These are phyloP conservation scores for Mycena pura DNA, from an alignment of 768 basidiomycete species.

Conservation along the genomic window DNA sequence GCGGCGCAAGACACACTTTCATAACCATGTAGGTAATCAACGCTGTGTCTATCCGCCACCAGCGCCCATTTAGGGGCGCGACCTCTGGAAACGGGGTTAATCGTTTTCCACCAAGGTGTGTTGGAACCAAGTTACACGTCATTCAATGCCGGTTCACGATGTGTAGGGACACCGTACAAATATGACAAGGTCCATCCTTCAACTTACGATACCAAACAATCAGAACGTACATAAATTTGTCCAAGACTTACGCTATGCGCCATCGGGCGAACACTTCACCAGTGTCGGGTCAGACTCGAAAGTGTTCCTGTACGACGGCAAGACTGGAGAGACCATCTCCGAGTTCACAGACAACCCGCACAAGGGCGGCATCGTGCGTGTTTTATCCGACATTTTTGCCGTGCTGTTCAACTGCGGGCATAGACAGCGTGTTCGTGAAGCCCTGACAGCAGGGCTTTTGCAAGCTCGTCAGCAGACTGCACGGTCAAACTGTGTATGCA, in stretches of 20 bases:
- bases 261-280: constrained; percentile 82
- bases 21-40: constrained; percentile 68
- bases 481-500: constrained; percentile 85
- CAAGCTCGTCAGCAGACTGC: constrained; percentile 87
- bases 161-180: constrained; percentile 88
- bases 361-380: constrained; percentile 76
- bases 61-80: constrained; percentile 89
- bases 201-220: constrained; percentile 59
- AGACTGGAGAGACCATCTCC: constrained; percentile 77
- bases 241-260: constrained; percentile 86
- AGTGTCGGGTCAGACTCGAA: constrained; percentile 91
- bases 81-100: constrained; percentile 84
- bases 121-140: neutral
- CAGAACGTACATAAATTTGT: constrained; percentile 92
- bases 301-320: constrained; percentile 90
- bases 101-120: constrained; percentile 83
- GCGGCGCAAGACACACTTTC: neutral
- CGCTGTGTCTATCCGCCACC: constrained; percentile 85
- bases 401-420: neutral
- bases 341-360: constrained; percentile 76
- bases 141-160: neutral
- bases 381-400: neutral
- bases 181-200: constrained; percentile 75
- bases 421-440: constrained; percentile 86
- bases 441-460: constrained; percentile 70